These are phyloP conservation scores for Acanthamoeba rhysodes DNA, from an alignment of 208 protist genomes.

Conservation along the genomic window DNA sequence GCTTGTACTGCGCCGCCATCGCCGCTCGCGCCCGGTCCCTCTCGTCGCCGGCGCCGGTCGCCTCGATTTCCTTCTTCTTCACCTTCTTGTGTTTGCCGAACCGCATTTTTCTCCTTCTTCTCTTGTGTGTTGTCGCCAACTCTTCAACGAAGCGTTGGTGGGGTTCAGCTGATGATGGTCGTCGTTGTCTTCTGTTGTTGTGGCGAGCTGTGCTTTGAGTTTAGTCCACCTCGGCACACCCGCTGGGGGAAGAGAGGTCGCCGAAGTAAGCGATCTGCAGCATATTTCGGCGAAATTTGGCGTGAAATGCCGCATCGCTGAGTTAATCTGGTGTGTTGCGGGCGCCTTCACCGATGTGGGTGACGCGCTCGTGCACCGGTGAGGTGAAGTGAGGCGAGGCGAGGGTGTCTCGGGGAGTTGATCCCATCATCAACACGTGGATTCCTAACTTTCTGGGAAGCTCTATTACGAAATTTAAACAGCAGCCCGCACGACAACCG, in stretches of 20 bases:
- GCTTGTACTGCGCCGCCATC: conserved; percentile 45
- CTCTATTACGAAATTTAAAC: too few species aligned
- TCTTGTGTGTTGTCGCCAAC: not conserved
- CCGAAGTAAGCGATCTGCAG: not conserved
- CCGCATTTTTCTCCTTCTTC: not conserved
- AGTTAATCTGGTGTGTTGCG: not conserved
- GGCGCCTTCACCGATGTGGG: not conserved
- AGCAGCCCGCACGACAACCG: too few species aligned
- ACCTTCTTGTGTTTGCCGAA: conserved; percentile 48
- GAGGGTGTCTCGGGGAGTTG: too few species aligned
- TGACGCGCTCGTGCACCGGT: not conserved
- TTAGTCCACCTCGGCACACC: not conserved
- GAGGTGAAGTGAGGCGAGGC: not conserved
- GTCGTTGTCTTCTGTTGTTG: too few species aligned
- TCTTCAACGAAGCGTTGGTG: not conserved
- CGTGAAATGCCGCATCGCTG: not conserved
- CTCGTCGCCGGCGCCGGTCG: not conserved
- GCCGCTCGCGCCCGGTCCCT: not conserved
- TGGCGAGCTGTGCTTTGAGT: not conserved
- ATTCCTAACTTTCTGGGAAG: too few species aligned
- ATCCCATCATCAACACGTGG: too few species aligned
- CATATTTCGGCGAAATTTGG: not conserved
- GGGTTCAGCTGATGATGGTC: not conserved
- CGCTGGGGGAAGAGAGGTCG: not conserved
- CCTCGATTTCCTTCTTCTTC: conserved; percentile 5